These are phyloP conservation scores for Beauveria scarabaeidicola DNA, from an alignment of 2,329 filamentous ascomycete species.

Conservation along the genomic window DNA sequence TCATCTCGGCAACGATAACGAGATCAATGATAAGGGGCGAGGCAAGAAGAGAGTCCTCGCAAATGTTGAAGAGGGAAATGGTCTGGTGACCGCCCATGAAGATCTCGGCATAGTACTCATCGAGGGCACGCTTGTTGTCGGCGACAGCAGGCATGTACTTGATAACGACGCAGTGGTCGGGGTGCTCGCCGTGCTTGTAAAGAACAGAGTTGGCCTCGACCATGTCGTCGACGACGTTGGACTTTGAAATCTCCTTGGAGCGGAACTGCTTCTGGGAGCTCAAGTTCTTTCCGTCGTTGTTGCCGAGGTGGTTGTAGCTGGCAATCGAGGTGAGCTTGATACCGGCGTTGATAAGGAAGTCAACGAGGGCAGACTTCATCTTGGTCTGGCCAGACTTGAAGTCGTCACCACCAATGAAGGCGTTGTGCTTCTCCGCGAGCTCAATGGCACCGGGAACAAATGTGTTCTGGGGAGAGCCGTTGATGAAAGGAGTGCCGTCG, in stretches of 20 bases:
- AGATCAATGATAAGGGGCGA: constrained; percentile 96
- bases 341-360: constrained; percentile 96
- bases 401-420: constrained; percentile 95
- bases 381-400: constrained; percentile 99
- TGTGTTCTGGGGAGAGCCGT: constrained; percentile 97
- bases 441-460: constrained; percentile 90
- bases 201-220: constrained; percentile 89
- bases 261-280: constrained; percentile 98
- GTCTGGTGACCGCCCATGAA: constrained; percentile 98
- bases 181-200: constrained; percentile 88
- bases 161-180: constrained; percentile 97
- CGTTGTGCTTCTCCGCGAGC: constrained; percentile 75
- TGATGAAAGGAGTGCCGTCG: constrained; percentile 90
- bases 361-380: constrained; percentile 98
- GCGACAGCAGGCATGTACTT: constrained; percentile 99
- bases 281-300: constrained; percentile 98
- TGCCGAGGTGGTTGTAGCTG: constrained; percentile 98
- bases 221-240: constrained; percentile 99
- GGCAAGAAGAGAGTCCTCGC: constrained; percentile 93
- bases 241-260: constrained; percentile 99
- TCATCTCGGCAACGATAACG: constrained; percentile 88
- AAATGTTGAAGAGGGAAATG: constrained; percentile 96
- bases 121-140: constrained; percentile 96
- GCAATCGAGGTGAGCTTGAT: constrained; percentile 99
- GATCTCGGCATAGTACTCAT: constrained; percentile 99